Percentiles rank a stretch among this genome's conserved stretches.
These are phyloP conservation scores for Limnomonas spitsbergensis DNA, from an alignment of 139 green algal genomes.

Conservation along the genomic window DNA sequence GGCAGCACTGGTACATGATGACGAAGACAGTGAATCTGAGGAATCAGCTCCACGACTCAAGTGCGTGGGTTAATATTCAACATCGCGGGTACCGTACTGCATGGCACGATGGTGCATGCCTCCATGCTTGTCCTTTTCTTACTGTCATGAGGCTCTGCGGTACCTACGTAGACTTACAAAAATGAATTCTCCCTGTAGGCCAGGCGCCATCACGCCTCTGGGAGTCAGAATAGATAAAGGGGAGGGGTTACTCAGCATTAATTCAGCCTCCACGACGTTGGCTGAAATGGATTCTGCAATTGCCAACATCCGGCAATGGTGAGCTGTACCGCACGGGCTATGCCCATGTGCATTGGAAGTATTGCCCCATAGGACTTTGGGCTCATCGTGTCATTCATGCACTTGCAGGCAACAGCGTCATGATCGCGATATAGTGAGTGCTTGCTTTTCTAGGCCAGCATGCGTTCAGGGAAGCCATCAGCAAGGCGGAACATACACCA, in stretches of 20 bases:
- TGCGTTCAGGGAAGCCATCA: too few species aligned
- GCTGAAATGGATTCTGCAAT: constrained; percentile 6
- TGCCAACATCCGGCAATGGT: background rate
- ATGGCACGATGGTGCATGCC: too few species aligned
- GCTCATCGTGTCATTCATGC: background rate
- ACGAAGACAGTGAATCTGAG: too few species aligned
- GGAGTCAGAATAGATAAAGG: background rate
- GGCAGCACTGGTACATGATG: too few species aligned
- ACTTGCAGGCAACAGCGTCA: background rate
- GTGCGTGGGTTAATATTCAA: too few species aligned
- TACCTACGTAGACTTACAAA: too few species aligned
- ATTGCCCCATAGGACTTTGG: background rate
- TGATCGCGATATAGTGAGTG: background rate
- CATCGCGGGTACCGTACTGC: too few species aligned
- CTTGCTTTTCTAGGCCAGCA: background rate
- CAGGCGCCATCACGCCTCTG: background rate
- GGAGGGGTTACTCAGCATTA: background rate
- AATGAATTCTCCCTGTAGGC: too few species aligned
- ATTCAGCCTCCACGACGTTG: background rate
- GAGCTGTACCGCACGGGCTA: background rate
- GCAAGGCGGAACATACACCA: too few species aligned
- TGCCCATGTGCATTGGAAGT: background rate
- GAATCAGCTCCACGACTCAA: too few species aligned
- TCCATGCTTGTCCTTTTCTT: too few species aligned
- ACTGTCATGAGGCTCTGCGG: too few species aligned